Percentiles rank a stretch among this genome's conserved stretches.
These are phyloP conservation scores for Monilinia laxa DNA, from an alignment of 2,329 filamentous ascomycete species.

Conservation along the genomic window DNA sequence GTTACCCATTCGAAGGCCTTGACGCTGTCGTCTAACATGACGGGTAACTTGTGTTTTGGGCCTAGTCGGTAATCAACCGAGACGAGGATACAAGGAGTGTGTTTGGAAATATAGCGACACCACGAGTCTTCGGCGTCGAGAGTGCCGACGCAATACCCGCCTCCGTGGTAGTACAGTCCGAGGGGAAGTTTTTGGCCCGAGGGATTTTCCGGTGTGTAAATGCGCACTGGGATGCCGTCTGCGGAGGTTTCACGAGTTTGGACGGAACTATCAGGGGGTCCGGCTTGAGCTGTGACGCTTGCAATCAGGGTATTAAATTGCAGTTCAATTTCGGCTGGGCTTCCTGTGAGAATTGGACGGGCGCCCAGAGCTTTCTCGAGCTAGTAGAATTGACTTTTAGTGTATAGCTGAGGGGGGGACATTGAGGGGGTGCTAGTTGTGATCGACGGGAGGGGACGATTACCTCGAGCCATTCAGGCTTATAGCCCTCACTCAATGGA, in stretches of 20 bases:
- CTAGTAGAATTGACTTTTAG: slow-evolving; percentile 23
- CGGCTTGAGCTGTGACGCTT: slow-evolving; percentile 25
- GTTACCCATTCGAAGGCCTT: slow-evolving; percentile 14
- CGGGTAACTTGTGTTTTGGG: background rate
- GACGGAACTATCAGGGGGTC: slow-evolving; percentile 28
- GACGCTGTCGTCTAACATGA: slow-evolving; percentile 16
- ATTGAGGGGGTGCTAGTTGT: background rate
- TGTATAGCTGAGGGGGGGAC: background rate
- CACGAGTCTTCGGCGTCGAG: slow-evolving; percentile 61
- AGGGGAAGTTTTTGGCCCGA: slow-evolving; percentile 42
- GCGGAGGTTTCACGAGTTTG: slow-evolving; percentile 25
- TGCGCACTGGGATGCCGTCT: slow-evolving; percentile 31
- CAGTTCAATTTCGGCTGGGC: slow-evolving; percentile 25
- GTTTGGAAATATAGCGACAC: slow-evolving; percentile 53
- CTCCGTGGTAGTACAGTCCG: slow-evolving; percentile 57
- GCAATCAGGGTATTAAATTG: slow-evolving; percentile 28
- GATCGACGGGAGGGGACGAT: background rate
- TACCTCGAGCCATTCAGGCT: slow-evolving; percentile 34
- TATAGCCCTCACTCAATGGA: slow-evolving; percentile 28
- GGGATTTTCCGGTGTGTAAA: slow-evolving; percentile 31
- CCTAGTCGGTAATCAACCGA: slow-evolving; percentile 54
- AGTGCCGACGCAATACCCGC: slow-evolving; percentile 60
- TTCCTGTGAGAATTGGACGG: slow-evolving; percentile 29
- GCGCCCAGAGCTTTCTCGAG: slow-evolving; percentile 30
- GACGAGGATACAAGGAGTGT: slow-evolving; percentile 53